Evolutionary conservation across 805 yeast species (phyloP), one percentile per base, ranked within the genome.

Genomic region (Suhomyces sp.): DNA sequence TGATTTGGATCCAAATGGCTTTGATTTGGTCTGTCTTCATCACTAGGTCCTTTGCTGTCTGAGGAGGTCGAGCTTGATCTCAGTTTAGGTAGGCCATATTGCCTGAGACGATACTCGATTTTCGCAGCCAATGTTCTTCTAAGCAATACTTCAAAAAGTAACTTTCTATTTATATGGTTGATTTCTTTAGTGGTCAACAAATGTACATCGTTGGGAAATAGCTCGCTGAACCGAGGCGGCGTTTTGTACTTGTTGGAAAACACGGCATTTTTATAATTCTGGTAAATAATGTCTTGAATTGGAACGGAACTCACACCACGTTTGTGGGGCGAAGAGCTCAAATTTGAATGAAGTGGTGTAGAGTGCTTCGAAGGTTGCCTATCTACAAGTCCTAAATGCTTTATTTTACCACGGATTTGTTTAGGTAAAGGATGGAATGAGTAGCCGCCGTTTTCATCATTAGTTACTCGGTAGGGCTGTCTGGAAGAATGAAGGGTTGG

Each of bases 51-150:
- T 10, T 33, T 33, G 5, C 36, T 44, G 24, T 44, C 19, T 6
- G 36, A 33, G n/a, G 36, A n/a, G 5, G 19, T 19, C 19, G 36
- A 46, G 8, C 27, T 29, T 29, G 33, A 29, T 29, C n/a, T 15
- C 48, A 46, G 49, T 10, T 41, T 35, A 2, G 49, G 35, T 7
- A 36, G 10, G 5, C 19, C 13, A 9, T 7, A 54, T 35, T 65
- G 66, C 15, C 53, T 53, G 46, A 75, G 60, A 41, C 79, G 55
- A 53, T 64, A 75, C 3, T 62, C 72, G 23, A 75, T 64, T 59
- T 75, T 75, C 6, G 77, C 79, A 33, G 77, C 73, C 56, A 74
- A 57, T 1, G 78, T 75, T 52, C 77, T 59, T 53, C 79, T 65
- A n/a, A 75, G 51, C 44, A 75, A 61, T 5, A 72, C 54, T 50